Base-by-base conservation (phyloP, 306 rosid species). In the Citrullus amarus region DNA sequence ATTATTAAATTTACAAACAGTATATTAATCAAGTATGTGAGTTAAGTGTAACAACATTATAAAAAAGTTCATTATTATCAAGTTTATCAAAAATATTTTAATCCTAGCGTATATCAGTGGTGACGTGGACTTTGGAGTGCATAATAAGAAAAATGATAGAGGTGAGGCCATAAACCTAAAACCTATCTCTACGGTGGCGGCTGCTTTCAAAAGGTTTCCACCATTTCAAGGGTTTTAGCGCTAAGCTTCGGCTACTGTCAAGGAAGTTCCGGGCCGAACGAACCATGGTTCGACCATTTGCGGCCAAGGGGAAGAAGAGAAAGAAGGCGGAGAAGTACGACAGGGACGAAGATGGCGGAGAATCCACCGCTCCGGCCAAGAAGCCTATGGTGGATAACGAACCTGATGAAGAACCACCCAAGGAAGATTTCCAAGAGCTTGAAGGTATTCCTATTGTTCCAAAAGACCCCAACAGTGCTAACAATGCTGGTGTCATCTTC, bases 371-470 rank as follows among this genome's bases (percentile, higher is more conserved):
- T 48, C 44, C 18, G 15, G 53, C 46, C 30, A 79, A 87, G 55
- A 79, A 68, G 55, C 66, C 58, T 32, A 30, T 15, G 80, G 15
- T 58, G 74, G 80, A 81, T 56, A 15, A 74, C 48, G 51, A 28
- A 74, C 25, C 50, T 14, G 74, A 76, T 36, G 83, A 41, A 39
- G 69, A 77, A 15, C 66, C 62, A 28, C 63, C 69, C 57, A 53
- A 74, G 36, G 77, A 39, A 25, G 68, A 50, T 5, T 38, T 60
- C n/a, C 78, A 39, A 59, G 89, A 86, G 39, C 82, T 90, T 48
- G 89, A 85, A 48, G 91, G 93, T 39, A 90, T 90, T 58, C 90
- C 91, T 1, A 44, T 86, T 16, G 83, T 78, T 63, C 89, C 90
- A 10, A 78, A 41, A 39, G 77, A 76, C 14, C 75, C 60, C 28